Base-by-base conservation (phyloP, 2,329 filamentous ascomycete genomes). In the Fusarium azukiicola region DNA sequence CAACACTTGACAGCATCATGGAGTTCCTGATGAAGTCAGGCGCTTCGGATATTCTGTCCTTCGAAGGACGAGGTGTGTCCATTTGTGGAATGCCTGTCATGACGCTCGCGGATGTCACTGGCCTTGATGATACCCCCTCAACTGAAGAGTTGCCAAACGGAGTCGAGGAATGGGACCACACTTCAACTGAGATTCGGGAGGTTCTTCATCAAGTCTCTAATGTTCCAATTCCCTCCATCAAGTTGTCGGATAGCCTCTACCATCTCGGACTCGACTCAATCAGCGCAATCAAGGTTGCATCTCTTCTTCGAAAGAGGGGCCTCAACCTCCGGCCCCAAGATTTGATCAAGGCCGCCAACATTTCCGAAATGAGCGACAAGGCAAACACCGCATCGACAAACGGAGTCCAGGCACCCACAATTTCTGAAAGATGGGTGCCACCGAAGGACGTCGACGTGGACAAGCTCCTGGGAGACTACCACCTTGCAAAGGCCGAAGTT, bases 231-330 rank as follows among this genome's bases (percentile, higher is more conserved):
- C 83, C 89, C 0, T 89, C 93, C 3, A 95, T 98, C 68, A 86
- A 88, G 5, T 90, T 90, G 71, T 88, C 90, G 2, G 92, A 94
- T 67, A 96, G 92, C 0, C 92, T 98, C 17, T 98, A 98, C 85
- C 94, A 98, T 77, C 90, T 99, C 3, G 97, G 97, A 1, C 92
- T 99, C 3, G 97, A 99, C 84, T 99, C 97, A 1, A 98, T 99
- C 85, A 97, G 95, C 78, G 95, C 96, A 3, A 98, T 99, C 88
- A 98, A 98, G 82, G 94, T 97, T 6, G 93, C 94, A 13, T 92
- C 95, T 1, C 89, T 97, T 12, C 88, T 99, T 7, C 94, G 93
- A 54, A 95, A 92, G 79, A 87, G 90, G 54, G 92, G 90, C 0
- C 86, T 98, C 12, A 86, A 88, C 17, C 85, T 98, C 2, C 91